Evolutionary conservation across 139 green algal genomes (phyloP).

Genomic region (Closterium sp.): DNA sequence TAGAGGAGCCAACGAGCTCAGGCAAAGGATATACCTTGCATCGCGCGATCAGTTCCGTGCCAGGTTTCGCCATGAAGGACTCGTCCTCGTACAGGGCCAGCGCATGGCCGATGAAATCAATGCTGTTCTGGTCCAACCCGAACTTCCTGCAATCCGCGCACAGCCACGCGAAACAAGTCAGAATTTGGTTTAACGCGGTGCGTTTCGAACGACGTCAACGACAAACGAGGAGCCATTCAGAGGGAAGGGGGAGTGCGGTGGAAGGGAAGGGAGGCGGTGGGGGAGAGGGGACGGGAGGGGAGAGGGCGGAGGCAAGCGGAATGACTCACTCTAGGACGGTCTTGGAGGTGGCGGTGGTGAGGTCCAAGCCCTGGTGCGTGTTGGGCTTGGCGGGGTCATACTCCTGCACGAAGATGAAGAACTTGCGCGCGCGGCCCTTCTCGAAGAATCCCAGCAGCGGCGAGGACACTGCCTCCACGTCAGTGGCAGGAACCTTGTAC

Average conservation of each 20-base stretch:
- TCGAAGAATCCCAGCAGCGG: constrained; percentile 97
- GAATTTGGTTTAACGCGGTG: background rate
- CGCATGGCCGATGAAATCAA: constrained; percentile 96
- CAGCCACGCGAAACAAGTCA: background rate
- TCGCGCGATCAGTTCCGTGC: constrained; percentile 76
- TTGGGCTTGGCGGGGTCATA: constrained; percentile 77
- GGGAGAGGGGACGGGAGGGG: background rate
- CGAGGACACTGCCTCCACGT: constrained; percentile 88
- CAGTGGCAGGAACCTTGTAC: constrained; percentile 79
- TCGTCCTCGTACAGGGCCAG: constrained; percentile 85
- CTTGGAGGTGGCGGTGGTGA: constrained; percentile 81
- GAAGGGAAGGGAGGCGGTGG: background rate
- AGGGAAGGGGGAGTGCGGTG: background rate
- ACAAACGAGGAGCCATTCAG: too few species aligned
- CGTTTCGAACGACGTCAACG: too few species aligned
- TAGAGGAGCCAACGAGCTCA: background rate
- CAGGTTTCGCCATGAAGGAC: constrained; percentile 68
- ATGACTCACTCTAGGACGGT: constrained; percentile 60
- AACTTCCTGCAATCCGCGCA: constrained; percentile 64
- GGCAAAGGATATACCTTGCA: constrained; percentile 65
- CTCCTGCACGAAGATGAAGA: constrained; percentile 94
- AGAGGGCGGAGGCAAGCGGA: background rate
- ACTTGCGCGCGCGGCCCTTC: constrained; percentile 88
- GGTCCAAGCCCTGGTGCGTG: constrained; percentile 84
- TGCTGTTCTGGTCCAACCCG: constrained; percentile 69